Conservation (phyloP, 2,329 filamentous ascomycete genomes). For the Didymella segeticola region DNA sequence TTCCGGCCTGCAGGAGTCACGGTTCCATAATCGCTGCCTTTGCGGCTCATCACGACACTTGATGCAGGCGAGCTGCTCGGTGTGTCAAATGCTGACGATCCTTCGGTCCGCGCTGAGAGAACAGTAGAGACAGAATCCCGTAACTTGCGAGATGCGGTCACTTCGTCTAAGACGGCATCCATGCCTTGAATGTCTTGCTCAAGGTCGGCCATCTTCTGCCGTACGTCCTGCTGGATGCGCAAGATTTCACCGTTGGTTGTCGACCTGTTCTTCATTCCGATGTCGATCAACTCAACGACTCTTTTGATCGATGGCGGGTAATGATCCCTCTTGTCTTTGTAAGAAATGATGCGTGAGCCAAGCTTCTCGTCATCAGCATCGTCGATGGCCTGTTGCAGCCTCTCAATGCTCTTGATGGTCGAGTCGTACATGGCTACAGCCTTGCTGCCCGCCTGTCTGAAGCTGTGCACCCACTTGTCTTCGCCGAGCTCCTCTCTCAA, state of each 20-base stretch:
- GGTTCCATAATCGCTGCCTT: conserved; percentile 55
- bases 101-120: conserved; percentile 73
- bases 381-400: conserved; percentile 82
- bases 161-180: conserved; percentile 76
- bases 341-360: conserved; percentile 78
- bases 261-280: conserved; percentile 91
- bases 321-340: conserved; percentile 92
- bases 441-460: conserved; percentile 88
- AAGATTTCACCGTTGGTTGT: conserved; percentile 97
- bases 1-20: conserved; percentile 56
- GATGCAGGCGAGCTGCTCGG: conserved; percentile 70
- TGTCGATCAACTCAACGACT: conserved; percentile 90
- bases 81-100: conserved; percentile 72
- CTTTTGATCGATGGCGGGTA: conserved; percentile 93
- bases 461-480: conserved; percentile 94
- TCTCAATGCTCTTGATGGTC: conserved; percentile 83
- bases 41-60: conserved; percentile 65
- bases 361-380: conserved; percentile 70
- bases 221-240: conserved; percentile 83
- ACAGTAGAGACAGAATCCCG: conserved; percentile 94
- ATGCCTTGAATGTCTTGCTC: conserved; percentile 79
- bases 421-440: conserved; percentile 97
- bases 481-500: conserved; percentile 90
- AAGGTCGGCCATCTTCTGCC: conserved; percentile 78
- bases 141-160: conserved; percentile 72